These are phyloP conservation scores for Monosporascus sp. DNA, from an alignment of 2,329 filamentous ascomycete species.

Conservation along the genomic window DNA sequence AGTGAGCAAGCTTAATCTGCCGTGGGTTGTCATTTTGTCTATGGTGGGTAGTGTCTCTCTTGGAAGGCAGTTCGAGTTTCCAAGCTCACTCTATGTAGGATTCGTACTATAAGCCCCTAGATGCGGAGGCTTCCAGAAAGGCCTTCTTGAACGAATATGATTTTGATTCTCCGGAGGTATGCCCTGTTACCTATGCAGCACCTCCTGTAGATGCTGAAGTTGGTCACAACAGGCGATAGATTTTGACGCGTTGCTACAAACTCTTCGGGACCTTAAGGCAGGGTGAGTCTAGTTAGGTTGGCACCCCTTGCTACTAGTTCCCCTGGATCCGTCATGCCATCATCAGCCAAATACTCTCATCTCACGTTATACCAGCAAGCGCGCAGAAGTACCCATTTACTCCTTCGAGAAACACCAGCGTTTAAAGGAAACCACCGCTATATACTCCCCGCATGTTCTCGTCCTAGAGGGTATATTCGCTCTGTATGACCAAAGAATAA, in stretches of 20 bases:
- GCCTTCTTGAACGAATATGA: constrained; percentile 92
- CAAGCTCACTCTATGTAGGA: constrained; percentile 52
- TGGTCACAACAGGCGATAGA: constrained; percentile 63
- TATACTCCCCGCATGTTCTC: constrained; percentile 94
- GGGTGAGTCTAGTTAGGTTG: constrained; percentile 55
- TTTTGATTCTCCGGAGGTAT: constrained; percentile 80
- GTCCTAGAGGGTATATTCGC: constrained; percentile 96
- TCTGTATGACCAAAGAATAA: constrained; percentile 77
- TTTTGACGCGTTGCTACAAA: constrained; percentile 81
- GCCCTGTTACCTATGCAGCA: constrained; percentile 6
- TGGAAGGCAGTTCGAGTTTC: constrained; percentile 6
- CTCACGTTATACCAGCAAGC: constrained; percentile 50
- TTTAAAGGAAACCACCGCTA: constrained; percentile 70
- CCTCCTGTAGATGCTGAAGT: constrained; percentile 16
- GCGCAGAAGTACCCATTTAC: constrained; percentile 88
- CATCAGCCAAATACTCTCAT: neutral
- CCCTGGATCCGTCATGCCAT: neutral
- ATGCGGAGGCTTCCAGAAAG: constrained; percentile 67
- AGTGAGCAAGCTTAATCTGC: constrained; percentile 80
- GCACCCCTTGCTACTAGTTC: constrained; percentile 1
- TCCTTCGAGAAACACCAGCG: constrained; percentile 91
- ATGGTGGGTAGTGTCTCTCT: constrained; percentile 58
- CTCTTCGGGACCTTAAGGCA: constrained; percentile 77
- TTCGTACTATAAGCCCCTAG: constrained; percentile 92
- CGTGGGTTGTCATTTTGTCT: constrained; percentile 96